Percentiles rank a stretch among this genome's conserved stretches.
phyloP scores from a whole-genome alignment of 768 basidiomycete species.

The Tylopilus subfusipes region DNA sequence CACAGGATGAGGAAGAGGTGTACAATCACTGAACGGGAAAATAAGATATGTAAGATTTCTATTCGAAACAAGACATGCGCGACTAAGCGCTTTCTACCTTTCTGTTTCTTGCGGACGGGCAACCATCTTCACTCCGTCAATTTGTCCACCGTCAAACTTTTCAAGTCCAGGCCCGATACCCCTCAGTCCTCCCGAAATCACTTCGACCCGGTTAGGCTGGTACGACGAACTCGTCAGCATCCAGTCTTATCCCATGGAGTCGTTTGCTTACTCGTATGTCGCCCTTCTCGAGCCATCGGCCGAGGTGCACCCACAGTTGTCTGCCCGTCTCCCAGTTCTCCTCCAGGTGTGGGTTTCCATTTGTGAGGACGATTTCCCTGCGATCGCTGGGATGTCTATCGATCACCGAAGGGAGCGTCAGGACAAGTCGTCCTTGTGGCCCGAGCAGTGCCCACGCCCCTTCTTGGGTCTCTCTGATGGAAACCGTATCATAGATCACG shows the following conservation, averaged over 20 bases:
- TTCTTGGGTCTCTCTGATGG: slow-evolving; percentile 37
- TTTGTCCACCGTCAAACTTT: slow-evolving; percentile 37
- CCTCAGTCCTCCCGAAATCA: slow-evolving; percentile 40
- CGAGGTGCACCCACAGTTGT: slow-evolving; percentile 29
- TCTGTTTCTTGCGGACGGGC: slow-evolving; percentile 42
- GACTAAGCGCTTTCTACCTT: slow-evolving; percentile 29
- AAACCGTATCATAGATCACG: slow-evolving; percentile 39
- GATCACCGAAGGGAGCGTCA: slow-evolving; percentile 34
- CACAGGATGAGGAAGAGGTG: slow-evolving; percentile 15
- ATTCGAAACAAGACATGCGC: slow-evolving; percentile 17
- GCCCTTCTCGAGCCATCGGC: slow-evolving; percentile 30
- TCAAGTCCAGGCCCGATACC: slow-evolving; percentile 42
- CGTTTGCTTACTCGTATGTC: slow-evolving; percentile 28
- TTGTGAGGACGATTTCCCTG: slow-evolving; percentile 30
- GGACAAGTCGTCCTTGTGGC: slow-evolving; percentile 35
- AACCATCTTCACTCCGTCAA: slow-evolving; percentile 46
- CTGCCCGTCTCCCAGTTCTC: slow-evolving; percentile 35
- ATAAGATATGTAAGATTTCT: slow-evolving; percentile 22
- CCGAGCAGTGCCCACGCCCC: slow-evolving; percentile 36
- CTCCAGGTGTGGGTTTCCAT: slow-evolving; percentile 32
- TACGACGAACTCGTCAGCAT: background rate
- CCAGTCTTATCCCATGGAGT: background rate
- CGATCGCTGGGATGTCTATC: slow-evolving; percentile 25
- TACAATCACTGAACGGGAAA: slow-evolving; percentile 22
- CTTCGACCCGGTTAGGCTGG: slow-evolving; percentile 44